Conservation (phyloP, 345 rosid genomes). For the Eucalyptus curtisii region DNA sequence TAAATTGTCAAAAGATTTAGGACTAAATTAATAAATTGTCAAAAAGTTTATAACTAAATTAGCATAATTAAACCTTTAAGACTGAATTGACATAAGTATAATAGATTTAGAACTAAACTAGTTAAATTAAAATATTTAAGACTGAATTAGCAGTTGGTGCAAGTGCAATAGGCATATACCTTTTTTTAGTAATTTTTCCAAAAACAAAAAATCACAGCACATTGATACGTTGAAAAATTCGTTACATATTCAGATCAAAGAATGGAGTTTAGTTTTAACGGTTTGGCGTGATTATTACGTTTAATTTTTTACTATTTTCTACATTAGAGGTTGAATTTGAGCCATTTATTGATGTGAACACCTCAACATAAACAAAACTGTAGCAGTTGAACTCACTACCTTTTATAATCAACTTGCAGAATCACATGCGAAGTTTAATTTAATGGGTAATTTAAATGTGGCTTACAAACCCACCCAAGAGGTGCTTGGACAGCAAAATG, state of each 20-base stretch:
- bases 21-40: not conserved
- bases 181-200: too few relatives aligned
- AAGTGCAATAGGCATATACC: not conserved
- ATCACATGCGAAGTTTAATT: not conserved
- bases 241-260: not conserved
- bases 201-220: not conserved
- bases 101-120: too few relatives aligned
- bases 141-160: not conserved
- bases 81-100: fast-evolving
- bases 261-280: not conserved
- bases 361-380: not conserved
- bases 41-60: too few relatives aligned
- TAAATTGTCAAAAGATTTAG: too few relatives aligned
- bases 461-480: not conserved
- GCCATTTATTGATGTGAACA: not conserved
- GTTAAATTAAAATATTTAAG: too few relatives aligned
- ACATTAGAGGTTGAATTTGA: not conserved
- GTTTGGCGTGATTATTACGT: not conserved
- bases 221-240: not conserved
- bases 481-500: not conserved
- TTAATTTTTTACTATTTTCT: not conserved
- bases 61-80: fast-evolving
- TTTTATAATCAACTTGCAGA: not conserved
- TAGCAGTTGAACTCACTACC: not conserved
- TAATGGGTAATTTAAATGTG: not conserved